Percentiles rank a stretch among this genome's conserved stretches.
These are phyloP conservation scores for Collybiopsis confluens DNA, from an alignment of 768 basidiomycete species.

Conservation along the genomic window DNA sequence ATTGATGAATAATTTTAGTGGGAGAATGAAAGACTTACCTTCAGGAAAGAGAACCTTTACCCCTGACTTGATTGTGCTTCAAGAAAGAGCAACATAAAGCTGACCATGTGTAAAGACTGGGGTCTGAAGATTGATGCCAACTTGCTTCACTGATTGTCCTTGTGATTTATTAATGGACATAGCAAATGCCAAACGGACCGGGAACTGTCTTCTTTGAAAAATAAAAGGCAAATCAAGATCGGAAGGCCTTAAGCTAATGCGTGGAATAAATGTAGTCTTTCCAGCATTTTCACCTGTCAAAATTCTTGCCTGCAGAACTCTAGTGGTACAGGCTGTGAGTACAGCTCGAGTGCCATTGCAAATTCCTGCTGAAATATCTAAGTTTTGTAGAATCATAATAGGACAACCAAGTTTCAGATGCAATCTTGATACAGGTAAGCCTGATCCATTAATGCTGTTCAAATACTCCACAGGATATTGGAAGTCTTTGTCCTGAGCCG, in stretches of 20 bases:
- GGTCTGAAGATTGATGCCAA: slow-evolving; percentile 20
- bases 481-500: no score
- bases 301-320: neutral
- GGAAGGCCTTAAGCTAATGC: neutral
- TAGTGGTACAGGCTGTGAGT: neutral
- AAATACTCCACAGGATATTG: no score
- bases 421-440: no score
- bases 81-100: slow-evolving; percentile 24
- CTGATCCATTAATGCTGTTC: no score
- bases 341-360: slow-evolving; percentile 34
- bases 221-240: slow-evolving; percentile 12
- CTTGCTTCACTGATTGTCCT: slow-evolving; percentile 23
- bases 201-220: slow-evolving; percentile 25
- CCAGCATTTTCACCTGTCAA: neutral
- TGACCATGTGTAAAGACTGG: slow-evolving; percentile 25
- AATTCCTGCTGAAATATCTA: slow-evolving; percentile 29
- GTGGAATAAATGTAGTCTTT: neutral
- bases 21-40: neutral
- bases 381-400: slow-evolving; percentile 38
- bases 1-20: no score
- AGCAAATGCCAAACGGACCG: slow-evolving; percentile 24
- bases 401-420: no score
- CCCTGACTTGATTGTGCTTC: slow-evolving; percentile 11
- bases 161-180: slow-evolving; percentile 28
- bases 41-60: neutral